Base-by-base conservation (phyloP, 2,329 filamentous ascomycete genomes). In the Penicillium italicum region DNA sequence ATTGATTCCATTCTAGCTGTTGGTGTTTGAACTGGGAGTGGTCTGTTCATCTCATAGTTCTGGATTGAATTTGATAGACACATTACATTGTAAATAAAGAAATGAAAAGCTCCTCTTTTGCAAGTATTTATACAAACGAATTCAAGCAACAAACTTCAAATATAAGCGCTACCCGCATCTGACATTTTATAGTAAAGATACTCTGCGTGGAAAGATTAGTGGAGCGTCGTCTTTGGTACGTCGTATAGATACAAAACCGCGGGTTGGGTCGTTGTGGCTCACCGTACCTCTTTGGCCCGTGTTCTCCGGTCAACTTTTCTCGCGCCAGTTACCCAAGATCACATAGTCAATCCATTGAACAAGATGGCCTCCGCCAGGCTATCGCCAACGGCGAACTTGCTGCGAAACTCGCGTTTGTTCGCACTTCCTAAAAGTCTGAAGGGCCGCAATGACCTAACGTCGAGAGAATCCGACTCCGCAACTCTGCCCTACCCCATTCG, bases 361-460 rank as follows among this genome's bases (percentile, higher is more conserved):
- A 66, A 66, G 61, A 79, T 79, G 77, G 72, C 75, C 57, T 67
- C 76, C 56, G 69, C 69, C 54, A 74, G 74, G 62, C 60, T 80
- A 59, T 87, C 85, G 58, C 85, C 85, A 33, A 82, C 84, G 50
- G 82, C 84, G 52, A 81, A 81, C 60, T 82, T 97, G 64, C 82
- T 97, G 69, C 87, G 93, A 73, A 85, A 86, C 57, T 97, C 93
- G 56, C 89, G 93, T 64, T 82, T 97, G 66, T 97, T 97, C 77
- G 88, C 92, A 24, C 80, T 97, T 53, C 92, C 93, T 14, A 82
- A 85, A 56, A 85, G 90, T 22, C 81, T 97, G 49, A 85, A 88
- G 18, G 76, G 81, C 40, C 85, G 89, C 11, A 72, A 76, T 12
- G 75, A 71, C 62, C 78, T 79, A 60, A 79, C 76, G 57, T 78